These are phyloP conservation scores for Phytophthora syringae DNA, from an alignment of 352 stramenopile species.

Conservation along the genomic window DNA sequence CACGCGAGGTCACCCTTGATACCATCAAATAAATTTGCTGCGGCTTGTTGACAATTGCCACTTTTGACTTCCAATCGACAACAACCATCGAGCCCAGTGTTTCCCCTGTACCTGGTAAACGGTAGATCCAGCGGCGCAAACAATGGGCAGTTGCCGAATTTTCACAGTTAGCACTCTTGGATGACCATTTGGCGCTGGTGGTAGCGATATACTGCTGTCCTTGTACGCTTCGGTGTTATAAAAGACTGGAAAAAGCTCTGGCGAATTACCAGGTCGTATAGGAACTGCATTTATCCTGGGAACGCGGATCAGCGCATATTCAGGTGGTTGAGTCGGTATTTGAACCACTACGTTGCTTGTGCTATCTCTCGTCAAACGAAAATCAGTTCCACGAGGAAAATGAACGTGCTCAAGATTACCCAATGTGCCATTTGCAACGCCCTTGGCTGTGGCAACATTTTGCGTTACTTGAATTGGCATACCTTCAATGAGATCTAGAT, in stretches of 20 bases:
- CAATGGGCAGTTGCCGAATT: neutral
- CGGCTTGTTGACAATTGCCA: neutral
- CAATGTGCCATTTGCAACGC: neutral
- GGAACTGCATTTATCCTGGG: neutral
- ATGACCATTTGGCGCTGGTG: neutral
- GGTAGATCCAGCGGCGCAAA: neutral
- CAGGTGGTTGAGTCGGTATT: neutral
- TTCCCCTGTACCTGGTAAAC: too few relatives aligned
- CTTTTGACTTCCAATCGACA: neutral
- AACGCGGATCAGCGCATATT: neutral
- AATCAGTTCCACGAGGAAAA: neutral
- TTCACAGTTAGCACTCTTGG: neutral
- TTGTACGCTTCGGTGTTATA: neutral
- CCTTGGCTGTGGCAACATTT: too few relatives aligned
- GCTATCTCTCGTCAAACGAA: neutral
- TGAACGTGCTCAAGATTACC: neutral
- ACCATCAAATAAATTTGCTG: neutral
- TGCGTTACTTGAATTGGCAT: too few relatives aligned
- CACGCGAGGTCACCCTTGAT: neutral
- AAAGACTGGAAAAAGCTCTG: slow-evolving; percentile 1
- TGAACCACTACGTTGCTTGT: neutral
- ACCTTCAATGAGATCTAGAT: neutral
- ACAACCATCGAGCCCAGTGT: too few relatives aligned
- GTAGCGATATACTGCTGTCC: neutral
- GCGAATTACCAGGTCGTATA: neutral